A percentile compares a stretch with the other conserved stretches of the same genome.
phyloP scores from a whole-genome alignment of 2,329 filamentous ascomycete genomes.

The Colletotrichum sp. region DNA sequence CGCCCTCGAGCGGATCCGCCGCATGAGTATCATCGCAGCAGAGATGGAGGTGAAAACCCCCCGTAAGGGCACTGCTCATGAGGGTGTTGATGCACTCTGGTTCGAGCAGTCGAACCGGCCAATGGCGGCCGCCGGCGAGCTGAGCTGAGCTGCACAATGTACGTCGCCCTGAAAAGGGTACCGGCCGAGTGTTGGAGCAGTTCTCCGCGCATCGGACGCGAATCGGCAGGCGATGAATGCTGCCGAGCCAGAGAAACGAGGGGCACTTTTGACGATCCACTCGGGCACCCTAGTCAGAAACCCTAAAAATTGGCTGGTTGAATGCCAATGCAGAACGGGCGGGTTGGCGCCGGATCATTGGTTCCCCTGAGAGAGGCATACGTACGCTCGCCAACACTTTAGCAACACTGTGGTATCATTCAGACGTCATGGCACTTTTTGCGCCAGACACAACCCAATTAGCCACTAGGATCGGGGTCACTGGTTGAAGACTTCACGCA shows the following conservation, averaged over 20 bases:
- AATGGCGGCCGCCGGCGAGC: constrained; percentile 8
- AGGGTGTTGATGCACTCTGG: constrained; percentile 36
- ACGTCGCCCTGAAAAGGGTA: not conserved
- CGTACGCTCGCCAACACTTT: constrained; percentile 11
- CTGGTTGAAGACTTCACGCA: not conserved
- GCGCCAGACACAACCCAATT: constrained; percentile 3
- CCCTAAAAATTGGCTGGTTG: constrained; percentile 5
- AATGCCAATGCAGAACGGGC: constrained; percentile 6
- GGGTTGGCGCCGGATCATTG: constrained; percentile 5
- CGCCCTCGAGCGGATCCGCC: constrained; percentile 76
- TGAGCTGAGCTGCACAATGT: constrained; percentile 5
- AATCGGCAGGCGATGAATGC: not conserved
- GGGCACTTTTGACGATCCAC: constrained; percentile 14
- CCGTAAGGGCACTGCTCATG: constrained; percentile 6
- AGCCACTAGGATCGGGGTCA: not conserved
- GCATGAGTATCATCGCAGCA: constrained; percentile 77
- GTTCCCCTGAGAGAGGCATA: constrained; percentile 5
- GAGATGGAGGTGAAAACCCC: constrained; percentile 71
- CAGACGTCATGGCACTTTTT: constrained; percentile 19
- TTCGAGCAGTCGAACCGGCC: constrained; percentile 30
- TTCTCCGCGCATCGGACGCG: constrained; percentile 14
- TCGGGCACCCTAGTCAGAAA: constrained; percentile 10
- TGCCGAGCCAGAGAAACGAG: not conserved
- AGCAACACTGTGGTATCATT: constrained; percentile 9
- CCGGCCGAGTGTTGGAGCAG: constrained; percentile 5